Conservation (phyloP, 257 asterid genomes). For the Oldenlandia corymbosa region DNA sequence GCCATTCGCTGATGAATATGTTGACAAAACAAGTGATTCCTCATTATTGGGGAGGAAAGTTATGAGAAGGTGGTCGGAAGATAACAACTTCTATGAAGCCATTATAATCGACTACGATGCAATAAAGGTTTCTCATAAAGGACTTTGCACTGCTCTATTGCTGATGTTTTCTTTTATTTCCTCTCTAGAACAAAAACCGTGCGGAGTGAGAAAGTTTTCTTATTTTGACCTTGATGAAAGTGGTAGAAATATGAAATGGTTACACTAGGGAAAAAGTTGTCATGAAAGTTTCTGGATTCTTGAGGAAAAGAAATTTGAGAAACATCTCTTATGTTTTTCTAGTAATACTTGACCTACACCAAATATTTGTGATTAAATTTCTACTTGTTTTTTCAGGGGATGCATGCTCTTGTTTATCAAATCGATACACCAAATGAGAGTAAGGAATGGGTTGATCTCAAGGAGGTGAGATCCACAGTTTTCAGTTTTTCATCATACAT, state of each 20-base stretch:
- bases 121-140: slow-evolving; percentile 47
- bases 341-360: background rate
- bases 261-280: background rate
- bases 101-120: slow-evolving; percentile 66
- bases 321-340: background rate
- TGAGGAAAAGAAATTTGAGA: background rate
- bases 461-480: slow-evolving; percentile 54
- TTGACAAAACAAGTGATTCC: slow-evolving; percentile 49
- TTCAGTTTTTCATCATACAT: slow-evolving; percentile 1
- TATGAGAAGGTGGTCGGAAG: slow-evolving; percentile 93
- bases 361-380: background rate
- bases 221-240: background rate
- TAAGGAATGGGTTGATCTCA: slow-evolving; percentile 83
- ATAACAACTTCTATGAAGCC: slow-evolving; percentile 92
- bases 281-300: background rate
- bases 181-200: background rate
- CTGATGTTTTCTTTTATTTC: background rate
- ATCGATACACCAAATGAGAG: slow-evolving; percentile 61
- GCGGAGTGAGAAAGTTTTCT: background rate
- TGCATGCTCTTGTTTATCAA: slow-evolving; percentile 86
- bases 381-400: slow-evolving; percentile 52
- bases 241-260: background rate
- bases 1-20: slow-evolving; percentile 41
- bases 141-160: background rate
- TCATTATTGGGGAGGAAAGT: slow-evolving; percentile 85